Conservation (phyloP, 495 filamentous ascomycete genomes). For the Amphirosellinia nigrospora region DNA sequence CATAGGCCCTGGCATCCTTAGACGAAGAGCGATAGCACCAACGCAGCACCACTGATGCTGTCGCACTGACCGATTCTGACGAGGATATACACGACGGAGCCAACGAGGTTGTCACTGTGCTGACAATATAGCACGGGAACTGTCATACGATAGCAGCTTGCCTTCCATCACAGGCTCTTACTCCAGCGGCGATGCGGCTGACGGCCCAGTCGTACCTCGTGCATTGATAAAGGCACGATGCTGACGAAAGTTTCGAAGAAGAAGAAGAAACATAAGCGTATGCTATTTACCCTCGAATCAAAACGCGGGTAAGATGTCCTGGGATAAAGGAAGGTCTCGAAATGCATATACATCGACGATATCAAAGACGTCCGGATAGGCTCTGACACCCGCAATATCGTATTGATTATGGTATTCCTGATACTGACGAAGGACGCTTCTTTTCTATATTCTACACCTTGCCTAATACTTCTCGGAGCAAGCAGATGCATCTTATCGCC, state of each 20-base stretch:
- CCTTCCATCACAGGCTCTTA: conserved; percentile 46
- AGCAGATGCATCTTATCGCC: conserved; percentile 80
- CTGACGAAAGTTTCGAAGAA: conserved; percentile 81
- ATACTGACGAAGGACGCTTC: conserved; percentile 70
- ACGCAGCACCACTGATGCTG: conserved; percentile 58
- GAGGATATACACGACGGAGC: conserved; percentile 56
- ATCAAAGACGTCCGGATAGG: conserved; percentile 88
- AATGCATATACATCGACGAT: conserved; percentile 91
- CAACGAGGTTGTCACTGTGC: conserved; percentile 37
- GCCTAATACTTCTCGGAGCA: conserved; percentile 73
- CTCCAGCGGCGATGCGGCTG: conserved; percentile 37
- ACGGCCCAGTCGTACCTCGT: conserved; percentile 73
- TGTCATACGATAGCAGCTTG: conserved; percentile 45
- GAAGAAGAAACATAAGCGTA: conserved; percentile 72
- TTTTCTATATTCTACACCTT: conserved; percentile 87
- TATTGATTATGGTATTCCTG: conserved; percentile 75
- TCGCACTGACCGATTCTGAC: conserved; percentile 69
- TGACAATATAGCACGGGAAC: conserved; percentile 41
- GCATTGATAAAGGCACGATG: conserved; percentile 75
- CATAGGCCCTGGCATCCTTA: conserved; percentile 84
- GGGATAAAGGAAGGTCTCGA: conserved; percentile 82
- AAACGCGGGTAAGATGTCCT: conserved; percentile 83
- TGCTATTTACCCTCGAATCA: conserved; percentile 78
- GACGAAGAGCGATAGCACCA: conserved; percentile 88
- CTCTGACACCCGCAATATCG: conserved; percentile 86